Evolutionary conservation across 1,139 yeast species (phyloP).

Genomic region (Saccharomycopsis hybrid): DNA sequence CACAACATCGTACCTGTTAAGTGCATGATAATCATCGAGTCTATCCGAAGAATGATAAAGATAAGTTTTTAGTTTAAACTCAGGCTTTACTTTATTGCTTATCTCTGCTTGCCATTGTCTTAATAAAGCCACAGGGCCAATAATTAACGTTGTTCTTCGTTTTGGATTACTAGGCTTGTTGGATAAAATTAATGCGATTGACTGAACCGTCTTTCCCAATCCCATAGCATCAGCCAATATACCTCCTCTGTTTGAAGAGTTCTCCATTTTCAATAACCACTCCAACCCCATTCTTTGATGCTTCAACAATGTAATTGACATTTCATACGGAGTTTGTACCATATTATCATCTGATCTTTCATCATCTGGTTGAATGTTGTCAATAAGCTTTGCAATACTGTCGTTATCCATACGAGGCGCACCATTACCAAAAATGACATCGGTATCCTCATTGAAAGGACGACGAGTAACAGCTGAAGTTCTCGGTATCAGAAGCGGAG

Average conservation of each 20-base stretch:
- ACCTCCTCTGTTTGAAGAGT: slow-evolving; percentile 57
- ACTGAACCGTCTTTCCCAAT: slow-evolving; percentile 83
- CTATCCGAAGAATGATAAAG: slow-evolving; percentile 57
- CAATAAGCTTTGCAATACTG: slow-evolving; percentile 47
- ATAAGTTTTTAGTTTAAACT: slow-evolving; percentile 41
- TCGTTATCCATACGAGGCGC: slow-evolving; percentile 35
- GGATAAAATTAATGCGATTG: slow-evolving; percentile 61
- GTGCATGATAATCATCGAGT: slow-evolving; percentile 38
- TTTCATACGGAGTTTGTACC: slow-evolving; percentile 62
- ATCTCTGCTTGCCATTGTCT: slow-evolving; percentile 83
- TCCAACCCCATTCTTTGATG: slow-evolving; percentile 84
- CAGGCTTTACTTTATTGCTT: slow-evolving; percentile 48
- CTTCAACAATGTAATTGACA: slow-evolving; percentile 60
- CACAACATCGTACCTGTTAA: slow-evolving; percentile 61
- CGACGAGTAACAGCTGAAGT: too few species aligned
- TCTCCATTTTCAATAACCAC: slow-evolving; percentile 73
- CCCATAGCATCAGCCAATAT: slow-evolving; percentile 95
- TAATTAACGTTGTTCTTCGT: slow-evolving; percentile 37
- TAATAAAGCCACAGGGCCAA: slow-evolving; percentile 80
- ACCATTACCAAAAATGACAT: neutral
- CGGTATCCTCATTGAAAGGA: neutral
- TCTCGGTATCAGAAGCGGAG: too few species aligned
- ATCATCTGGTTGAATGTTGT: slow-evolving; percentile 56
- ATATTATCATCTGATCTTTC: slow-evolving; percentile 39
- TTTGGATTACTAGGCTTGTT: slow-evolving; percentile 35